Conservation (phyloP, 495 filamentous ascomycete species). For the Penicillium paradoxum region DNA sequence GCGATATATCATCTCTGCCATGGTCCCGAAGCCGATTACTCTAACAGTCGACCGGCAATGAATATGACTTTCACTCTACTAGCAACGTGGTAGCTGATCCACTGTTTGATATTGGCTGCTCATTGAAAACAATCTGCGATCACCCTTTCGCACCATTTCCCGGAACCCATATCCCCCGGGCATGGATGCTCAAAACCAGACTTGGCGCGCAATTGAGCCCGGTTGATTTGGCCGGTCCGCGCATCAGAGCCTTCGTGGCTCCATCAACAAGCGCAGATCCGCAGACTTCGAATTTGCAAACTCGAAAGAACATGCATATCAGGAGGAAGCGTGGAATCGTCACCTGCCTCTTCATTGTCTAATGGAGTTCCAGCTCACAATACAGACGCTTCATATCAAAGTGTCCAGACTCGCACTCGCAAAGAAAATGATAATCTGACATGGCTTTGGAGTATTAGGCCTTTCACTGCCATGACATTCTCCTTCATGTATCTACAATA, state of each 20-base stretch:
- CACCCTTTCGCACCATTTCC: not conserved
- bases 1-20: slow-evolving; percentile 13
- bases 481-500: slow-evolving; percentile 6
- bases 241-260: not conserved
- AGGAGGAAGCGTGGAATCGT: not conserved
- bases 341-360: not conserved
- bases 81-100: not conserved
- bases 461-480: not conserved
- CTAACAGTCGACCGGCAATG: slow-evolving; percentile 6
- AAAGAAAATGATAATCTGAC: not conserved
- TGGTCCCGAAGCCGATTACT: slow-evolving; percentile 13
- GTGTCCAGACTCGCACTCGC: not conserved
- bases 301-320: not conserved
- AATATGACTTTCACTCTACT: slow-evolving; percentile 1
- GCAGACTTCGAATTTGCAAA: not conserved
- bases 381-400: not conserved
- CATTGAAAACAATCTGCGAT: not conserved
- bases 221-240: not conserved
- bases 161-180: not conserved
- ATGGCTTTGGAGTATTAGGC: not conserved
- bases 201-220: slow-evolving; percentile 1
- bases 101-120: not conserved
- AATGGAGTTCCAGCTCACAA: not conserved
- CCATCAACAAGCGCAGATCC: not conserved
- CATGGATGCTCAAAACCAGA: slow-evolving; percentile 2